Evolutionary conservation across 1,284 basidiomycete species (phyloP), one percentile per base, ranked within the genome.

Genomic region (Naganishia sp.): DNA sequence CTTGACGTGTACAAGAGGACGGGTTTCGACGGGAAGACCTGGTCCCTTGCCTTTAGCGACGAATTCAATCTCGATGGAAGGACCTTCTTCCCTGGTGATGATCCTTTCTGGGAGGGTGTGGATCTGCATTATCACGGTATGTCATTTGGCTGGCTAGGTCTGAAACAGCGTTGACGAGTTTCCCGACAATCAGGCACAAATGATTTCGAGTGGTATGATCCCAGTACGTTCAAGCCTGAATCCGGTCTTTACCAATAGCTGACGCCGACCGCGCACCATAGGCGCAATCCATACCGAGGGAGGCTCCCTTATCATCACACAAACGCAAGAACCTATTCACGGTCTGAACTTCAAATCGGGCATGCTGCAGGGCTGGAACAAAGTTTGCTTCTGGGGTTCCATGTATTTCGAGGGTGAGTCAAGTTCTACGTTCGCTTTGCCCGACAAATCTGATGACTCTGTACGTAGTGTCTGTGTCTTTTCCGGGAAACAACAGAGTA

Each of bases 231-330:
- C 13, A 42, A 21, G 6, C 10, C 18, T 58, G 3, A 39, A 6
- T 39, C 35, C 7, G 35, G 13, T 39, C 35, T 3, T 39, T 10
- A 39, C 35, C 10, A 39, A 9, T 2, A 39, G 7, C 13, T 39
- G 35, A 39, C 35, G 2, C 35, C 13, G 32, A 10, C 7, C 7
- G 35, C 35, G 35, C 13, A 6, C 35, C 13, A 6, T 18, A 61
- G 58, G 58, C 11, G 88, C 89, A 2, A 82, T 94, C 62, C 90
- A 86, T 2, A 99, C 95, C 3, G 81, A 81, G 63, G 83, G 87
- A 72, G 95, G 95, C 17, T 82, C 86, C 47, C 84, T 99, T 42
- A 84, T 89, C 72, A 88, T 99, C 73, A 92, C 88, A 0, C 79
- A 95, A 65, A 85, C 83, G 0, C 73, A 85, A 71, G 87, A 86